Percentiles rank a stretch among this genome's conserved stretches.
These are phyloP conservation scores for Phaeophleospora eucalypticola DNA, from an alignment of 2,329 filamentous ascomycete genomes.

Conservation along the genomic window DNA sequence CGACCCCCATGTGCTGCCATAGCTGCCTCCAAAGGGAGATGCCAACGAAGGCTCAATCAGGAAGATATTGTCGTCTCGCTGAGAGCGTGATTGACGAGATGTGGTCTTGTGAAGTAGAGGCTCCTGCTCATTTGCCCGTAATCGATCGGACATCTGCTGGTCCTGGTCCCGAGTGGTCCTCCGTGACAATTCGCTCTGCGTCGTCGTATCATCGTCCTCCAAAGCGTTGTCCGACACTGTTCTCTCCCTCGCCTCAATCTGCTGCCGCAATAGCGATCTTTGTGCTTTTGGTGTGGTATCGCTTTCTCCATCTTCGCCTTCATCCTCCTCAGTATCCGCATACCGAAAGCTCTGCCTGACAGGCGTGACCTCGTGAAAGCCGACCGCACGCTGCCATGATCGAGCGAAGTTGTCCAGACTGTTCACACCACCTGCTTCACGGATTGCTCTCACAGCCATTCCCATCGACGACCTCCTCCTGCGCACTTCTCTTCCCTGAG, in stretches of 20 bases:
- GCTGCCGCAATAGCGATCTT: slow-evolving; percentile 28
- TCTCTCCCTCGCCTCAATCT: slow-evolving; percentile 28
- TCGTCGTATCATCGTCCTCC: slow-evolving; percentile 28
- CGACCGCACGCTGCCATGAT: slow-evolving; percentile 86
- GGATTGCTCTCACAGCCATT: slow-evolving; percentile 46
- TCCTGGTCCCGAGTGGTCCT: slow-evolving; percentile 5
- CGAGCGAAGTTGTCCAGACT: slow-evolving; percentile 90
- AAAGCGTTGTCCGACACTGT: slow-evolving; percentile 19
- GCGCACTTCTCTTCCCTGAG: slow-evolving; percentile 30
- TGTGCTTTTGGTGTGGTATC: slow-evolving; percentile 28
- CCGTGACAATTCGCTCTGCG: slow-evolving; percentile 21
- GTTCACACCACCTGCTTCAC: slow-evolving; percentile 84
- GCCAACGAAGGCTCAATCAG: slow-evolving; percentile 54
- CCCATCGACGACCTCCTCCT: slow-evolving; percentile 46
- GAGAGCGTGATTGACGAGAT: slow-evolving; percentile 19
- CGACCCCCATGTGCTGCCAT: slow-evolving; percentile 60
- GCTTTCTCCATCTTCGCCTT: slow-evolving; percentile 45
- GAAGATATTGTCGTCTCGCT: slow-evolving; percentile 43
- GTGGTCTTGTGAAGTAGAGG: slow-evolving; percentile 25
- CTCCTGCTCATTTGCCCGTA: slow-evolving; percentile 22
- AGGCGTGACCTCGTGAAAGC: slow-evolving; percentile 82
- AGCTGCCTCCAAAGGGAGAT: slow-evolving; percentile 68
- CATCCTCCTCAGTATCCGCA: slow-evolving; percentile 45
- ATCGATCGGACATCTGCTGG: slow-evolving; percentile 5
- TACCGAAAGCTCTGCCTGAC: slow-evolving; percentile 68